A percentile compares a stretch with the other conserved stretches of the same genome.
Conservation (phyloP, 2,329 filamentous ascomycete species). For the Xylaria digitata region DNA sequence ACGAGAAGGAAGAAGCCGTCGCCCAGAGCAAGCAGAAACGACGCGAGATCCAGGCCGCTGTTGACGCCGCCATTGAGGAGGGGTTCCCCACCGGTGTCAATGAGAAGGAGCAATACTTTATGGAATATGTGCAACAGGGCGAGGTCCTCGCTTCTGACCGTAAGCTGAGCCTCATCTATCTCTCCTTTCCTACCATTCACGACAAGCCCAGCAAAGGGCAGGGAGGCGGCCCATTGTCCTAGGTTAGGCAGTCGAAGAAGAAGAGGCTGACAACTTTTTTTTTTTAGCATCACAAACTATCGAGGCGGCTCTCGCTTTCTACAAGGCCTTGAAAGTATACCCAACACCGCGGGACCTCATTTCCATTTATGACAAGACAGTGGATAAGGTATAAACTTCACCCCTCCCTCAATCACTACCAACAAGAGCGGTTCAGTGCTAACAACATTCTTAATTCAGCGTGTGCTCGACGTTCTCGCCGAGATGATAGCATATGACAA, state of each 20-base stretch:
- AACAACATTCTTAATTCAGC: slow-evolving; percentile 59
- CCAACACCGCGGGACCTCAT: slow-evolving; percentile 93
- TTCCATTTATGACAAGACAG: slow-evolving; percentile 97
- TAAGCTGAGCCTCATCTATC: slow-evolving; percentile 58
- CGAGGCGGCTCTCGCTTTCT: slow-evolving; percentile 94
- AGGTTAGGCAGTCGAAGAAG: neutral
- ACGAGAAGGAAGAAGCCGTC: slow-evolving; percentile 77
- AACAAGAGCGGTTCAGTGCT: slow-evolving; percentile 6
- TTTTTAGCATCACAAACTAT: slow-evolving; percentile 72
- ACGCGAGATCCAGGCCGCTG: slow-evolving; percentile 77
- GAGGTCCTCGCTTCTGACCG: slow-evolving; percentile 86
- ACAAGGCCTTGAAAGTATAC: slow-evolving; percentile 98
- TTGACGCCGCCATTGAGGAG: slow-evolving; percentile 86
- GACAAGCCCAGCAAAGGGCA: neutral
- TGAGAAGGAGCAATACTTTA: slow-evolving; percentile 96
- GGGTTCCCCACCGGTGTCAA: slow-evolving; percentile 92
- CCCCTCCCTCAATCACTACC: neutral
- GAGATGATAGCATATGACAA: slow-evolving; percentile 98
- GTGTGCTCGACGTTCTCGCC: slow-evolving; percentile 93
- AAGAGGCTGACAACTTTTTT: slow-evolving; percentile 16
- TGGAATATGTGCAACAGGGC: slow-evolving; percentile 91
- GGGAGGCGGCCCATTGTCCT: neutral
- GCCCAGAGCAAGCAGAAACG: slow-evolving; percentile 73
- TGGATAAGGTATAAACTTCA: slow-evolving; percentile 78
- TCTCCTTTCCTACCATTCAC: neutral